A percentile compares a stretch with the other conserved stretches of the same genome.
These are phyloP conservation scores for Thielaviopsis musarum DNA, from an alignment of 2,329 filamentous ascomycete species.

Conservation along the genomic window DNA sequence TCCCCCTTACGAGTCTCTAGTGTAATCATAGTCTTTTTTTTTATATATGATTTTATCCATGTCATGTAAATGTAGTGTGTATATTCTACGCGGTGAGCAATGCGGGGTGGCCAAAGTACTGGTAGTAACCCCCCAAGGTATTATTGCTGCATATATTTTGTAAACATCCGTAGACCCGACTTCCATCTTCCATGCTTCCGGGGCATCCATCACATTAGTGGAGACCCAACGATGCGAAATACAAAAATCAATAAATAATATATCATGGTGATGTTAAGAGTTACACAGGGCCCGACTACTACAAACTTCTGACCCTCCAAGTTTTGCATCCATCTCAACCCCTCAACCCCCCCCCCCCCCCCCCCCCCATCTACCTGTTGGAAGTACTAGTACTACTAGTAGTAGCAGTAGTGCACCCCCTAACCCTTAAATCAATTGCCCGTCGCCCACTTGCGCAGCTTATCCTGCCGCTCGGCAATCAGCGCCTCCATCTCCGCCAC, in stretches of 20 bases:
- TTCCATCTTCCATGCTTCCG: background rate
- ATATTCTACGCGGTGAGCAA: background rate
- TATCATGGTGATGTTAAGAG: no score
- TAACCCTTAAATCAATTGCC: conserved; percentile 13
- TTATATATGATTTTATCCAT: background rate
- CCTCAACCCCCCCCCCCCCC: no score
- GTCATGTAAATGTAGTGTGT: no score
- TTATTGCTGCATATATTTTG: no score
- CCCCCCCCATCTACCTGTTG: no score
- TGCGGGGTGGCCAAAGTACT: background rate
- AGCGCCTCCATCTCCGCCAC: conserved; percentile 43
- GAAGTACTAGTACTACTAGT: no score
- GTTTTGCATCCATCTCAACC: no score
- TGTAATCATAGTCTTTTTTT: conserved; percentile 11
- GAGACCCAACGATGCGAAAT: background rate
- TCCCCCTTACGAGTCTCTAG: conserved; percentile 8
- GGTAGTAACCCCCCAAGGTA: no score
- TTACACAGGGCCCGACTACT: no score
- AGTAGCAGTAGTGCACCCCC: no score
- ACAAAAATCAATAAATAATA: background rate
- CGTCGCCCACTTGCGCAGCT: conserved; percentile 30
- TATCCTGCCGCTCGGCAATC: conserved; percentile 32
- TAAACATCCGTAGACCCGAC: background rate
- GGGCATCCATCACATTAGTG: background rate
- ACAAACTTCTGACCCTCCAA: no score